These are phyloP conservation scores for Lactarius psammicola DNA, from an alignment of 768 basidiomycete genomes.

Conservation along the genomic window DNA sequence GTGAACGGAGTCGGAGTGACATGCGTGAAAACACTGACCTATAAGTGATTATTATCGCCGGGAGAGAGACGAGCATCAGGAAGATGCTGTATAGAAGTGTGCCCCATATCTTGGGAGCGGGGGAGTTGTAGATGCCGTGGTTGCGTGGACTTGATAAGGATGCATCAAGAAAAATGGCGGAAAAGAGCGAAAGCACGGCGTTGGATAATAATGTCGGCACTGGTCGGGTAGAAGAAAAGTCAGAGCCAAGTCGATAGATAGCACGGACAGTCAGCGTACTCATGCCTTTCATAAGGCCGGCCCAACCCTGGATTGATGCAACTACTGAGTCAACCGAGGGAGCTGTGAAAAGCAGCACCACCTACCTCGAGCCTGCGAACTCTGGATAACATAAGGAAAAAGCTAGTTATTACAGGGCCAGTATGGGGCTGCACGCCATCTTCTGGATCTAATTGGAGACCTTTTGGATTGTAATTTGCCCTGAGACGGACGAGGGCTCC, in stretches of 20 bases:
- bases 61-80: slow-evolving; percentile 64
- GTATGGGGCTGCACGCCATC: slow-evolving; percentile 74
- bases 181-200: slow-evolving; percentile 53
- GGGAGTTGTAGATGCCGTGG: slow-evolving; percentile 64
- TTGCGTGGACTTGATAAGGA: slow-evolving; percentile 45
- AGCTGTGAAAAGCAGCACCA: background rate
- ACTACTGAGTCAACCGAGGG: slow-evolving; percentile 5
- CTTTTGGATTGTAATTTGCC: slow-evolving; percentile 85
- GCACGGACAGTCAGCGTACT: slow-evolving; percentile 37
- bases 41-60: slow-evolving; percentile 72
- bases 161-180: slow-evolving; percentile 58
- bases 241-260: slow-evolving; percentile 32
- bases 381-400: slow-evolving; percentile 68
- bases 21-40: slow-evolving; percentile 47
- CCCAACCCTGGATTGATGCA: slow-evolving; percentile 50
- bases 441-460: slow-evolving; percentile 74
- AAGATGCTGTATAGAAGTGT: slow-evolving; percentile 62
- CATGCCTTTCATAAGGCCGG: slow-evolving; percentile 78
- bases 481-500: slow-evolving; percentile 74
- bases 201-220: slow-evolving; percentile 53
- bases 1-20: background rate
- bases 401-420: slow-evolving; percentile 69
- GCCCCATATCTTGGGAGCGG: slow-evolving; percentile 58
- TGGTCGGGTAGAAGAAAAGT: slow-evolving; percentile 32
- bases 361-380: slow-evolving; percentile 72